Percentiles rank a stretch among this genome's conserved stretches.
These are phyloP conservation scores for Physcia stellaris DNA, from an alignment of 495 filamentous ascomycete genomes.

Conservation along the genomic window DNA sequence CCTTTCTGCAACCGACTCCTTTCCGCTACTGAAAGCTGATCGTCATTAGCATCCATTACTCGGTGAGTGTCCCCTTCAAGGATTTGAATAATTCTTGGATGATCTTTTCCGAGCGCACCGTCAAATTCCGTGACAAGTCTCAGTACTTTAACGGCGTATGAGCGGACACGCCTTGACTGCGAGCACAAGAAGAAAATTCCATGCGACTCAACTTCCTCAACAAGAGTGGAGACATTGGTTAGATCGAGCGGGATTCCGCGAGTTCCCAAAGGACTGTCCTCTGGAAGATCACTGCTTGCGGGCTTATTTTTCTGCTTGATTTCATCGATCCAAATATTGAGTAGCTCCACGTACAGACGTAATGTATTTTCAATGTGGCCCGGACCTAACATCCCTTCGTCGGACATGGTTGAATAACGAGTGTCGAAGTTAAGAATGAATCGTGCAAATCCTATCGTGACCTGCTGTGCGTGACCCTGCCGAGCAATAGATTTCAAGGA, in stretches of 20 bases:
- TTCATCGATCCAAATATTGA: slow-evolving; percentile 95
- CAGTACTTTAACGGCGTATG: slow-evolving; percentile 84
- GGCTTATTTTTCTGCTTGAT: slow-evolving; percentile 76
- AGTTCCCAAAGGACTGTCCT: slow-evolving; percentile 40
- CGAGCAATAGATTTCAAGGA: slow-evolving; percentile 90
- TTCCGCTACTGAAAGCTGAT: slow-evolving; percentile 82
- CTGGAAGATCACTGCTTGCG: slow-evolving; percentile 46
- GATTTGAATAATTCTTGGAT: slow-evolving; percentile 72
- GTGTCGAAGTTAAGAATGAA: slow-evolving; percentile 99
- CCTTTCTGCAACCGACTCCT: slow-evolving; percentile 85
- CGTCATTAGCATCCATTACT: slow-evolving; percentile 86
- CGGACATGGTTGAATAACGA: slow-evolving; percentile 92
- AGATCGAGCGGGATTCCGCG: slow-evolving; percentile 67
- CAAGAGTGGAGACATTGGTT: slow-evolving; percentile 75
- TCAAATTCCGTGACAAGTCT: slow-evolving; percentile 92
- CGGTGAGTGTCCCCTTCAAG: slow-evolving; percentile 79
- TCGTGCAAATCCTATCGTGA: slow-evolving; percentile 88
- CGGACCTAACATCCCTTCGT: slow-evolving; percentile 90
- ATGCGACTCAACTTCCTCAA: slow-evolving; percentile 94
- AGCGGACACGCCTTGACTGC: slow-evolving; percentile 75
- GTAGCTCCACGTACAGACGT: slow-evolving; percentile 79
- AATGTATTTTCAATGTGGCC: slow-evolving; percentile 92
- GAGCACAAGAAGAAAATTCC: slow-evolving; percentile 98
- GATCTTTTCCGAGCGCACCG: slow-evolving; percentile 68
- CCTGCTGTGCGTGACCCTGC: slow-evolving; percentile 85